phyloP scores from a whole-genome alignment of 2,329 filamentous ascomycete species.

The Ramularia collo-cygni region DNA sequence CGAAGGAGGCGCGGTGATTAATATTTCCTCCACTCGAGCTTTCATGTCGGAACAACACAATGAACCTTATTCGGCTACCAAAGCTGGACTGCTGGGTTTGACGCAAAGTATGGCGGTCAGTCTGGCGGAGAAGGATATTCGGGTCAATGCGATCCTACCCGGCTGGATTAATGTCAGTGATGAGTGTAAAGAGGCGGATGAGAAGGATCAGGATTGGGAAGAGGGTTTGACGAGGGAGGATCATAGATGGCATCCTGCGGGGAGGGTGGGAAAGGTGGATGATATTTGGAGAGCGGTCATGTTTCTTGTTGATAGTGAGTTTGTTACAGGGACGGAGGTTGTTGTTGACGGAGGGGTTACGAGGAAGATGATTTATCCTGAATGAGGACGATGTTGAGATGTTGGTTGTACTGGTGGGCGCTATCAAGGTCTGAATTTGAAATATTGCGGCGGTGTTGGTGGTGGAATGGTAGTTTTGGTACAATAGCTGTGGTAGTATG shows the following conservation, averaged over 20 bases:
- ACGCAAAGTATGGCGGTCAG: conserved; percentile 45
- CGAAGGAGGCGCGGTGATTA: conserved; percentile 30
- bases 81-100: conserved; percentile 46
- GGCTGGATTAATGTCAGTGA: conserved; percentile 48
- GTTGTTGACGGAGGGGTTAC: conserved; percentile 42
- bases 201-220: conserved; percentile 38
- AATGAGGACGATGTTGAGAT: conserved; percentile 13
- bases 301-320: conserved; percentile 35
- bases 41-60: conserved; percentile 44
- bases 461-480: too few species aligned
- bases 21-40: conserved; percentile 46
- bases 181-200: conserved; percentile 37
- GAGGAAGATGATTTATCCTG: conserved; percentile 41
- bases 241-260: conserved; percentile 44
- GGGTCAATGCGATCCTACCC: conserved; percentile 45
- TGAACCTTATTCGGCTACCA: conserved; percentile 45
- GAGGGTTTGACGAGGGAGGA: conserved; percentile 42
- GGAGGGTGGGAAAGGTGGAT: conserved; percentile 45
- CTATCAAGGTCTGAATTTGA: too few species aligned
- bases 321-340: conserved; percentile 41
- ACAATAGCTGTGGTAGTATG: too few species aligned
- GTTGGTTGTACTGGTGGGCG: too few species aligned
- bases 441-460: too few species aligned
- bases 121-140: conserved; percentile 37
- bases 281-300: conserved; percentile 38